Evolutionary conservation across 2,329 filamentous ascomycete genomes (phyloP), one percentile per base, ranked within the genome.

Genomic region (Coniochaeta prunicola): DNA sequence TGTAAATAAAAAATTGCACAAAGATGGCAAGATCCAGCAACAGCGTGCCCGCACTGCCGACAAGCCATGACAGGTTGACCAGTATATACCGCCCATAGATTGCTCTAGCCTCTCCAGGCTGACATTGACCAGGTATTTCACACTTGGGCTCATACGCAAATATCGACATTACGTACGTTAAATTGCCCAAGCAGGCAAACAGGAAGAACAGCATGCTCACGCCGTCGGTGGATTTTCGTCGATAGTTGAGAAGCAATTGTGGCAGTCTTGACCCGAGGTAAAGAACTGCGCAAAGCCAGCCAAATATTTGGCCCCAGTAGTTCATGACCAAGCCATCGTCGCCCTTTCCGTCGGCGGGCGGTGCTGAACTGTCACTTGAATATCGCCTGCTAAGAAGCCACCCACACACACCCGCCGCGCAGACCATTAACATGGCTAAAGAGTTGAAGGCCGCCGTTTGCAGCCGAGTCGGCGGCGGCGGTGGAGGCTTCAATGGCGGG

Each of bases 131-230:
- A 56, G 74, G 65, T 28, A 69, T 69, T 31, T 69, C 71, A 63
- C 91, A 96, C 31, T 82, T 77, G 0, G 92, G 91, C 60, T 92
- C 90, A 68, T 92, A 97, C 1, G 92, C 92, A 63, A 97, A 81
- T 65, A 99, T 97, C 38, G 88, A 92, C 38, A 96, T 77, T 19
- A 97, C 92, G 68, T 96, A 97, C 0, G 92, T 97, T 64, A 96
- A 73, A 71, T 99, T 99, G 2, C 94, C 94, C 6, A 97, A 84
- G 70, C 93, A 97, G 4, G 94, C 94, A 71, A 99, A 97, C 24
- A 97, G 79, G 77, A 97, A 97, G 75, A 97, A 99, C 12, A 97
- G 81, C 76, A 97, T 86, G 64, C 90, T 93, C 21, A 99, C 88
- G 3, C 94, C 94, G 59, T 97, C 92, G 1, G 92, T 97, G 48